phyloP scores from a whole-genome alignment of 192 early-diverging fungal genomes.

The Phycomyces nitens region DNA sequence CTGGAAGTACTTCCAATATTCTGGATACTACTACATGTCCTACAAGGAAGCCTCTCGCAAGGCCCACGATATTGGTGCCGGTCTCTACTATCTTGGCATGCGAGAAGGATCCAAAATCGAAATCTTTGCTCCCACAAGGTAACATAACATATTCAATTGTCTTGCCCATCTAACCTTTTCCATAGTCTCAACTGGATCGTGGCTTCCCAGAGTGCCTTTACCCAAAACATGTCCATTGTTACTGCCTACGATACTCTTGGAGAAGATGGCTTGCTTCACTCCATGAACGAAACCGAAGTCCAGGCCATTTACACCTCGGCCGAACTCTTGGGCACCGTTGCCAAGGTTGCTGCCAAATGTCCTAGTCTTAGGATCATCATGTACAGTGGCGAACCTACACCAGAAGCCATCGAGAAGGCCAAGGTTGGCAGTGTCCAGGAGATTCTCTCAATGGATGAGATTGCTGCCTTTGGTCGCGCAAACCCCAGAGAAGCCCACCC shows the following conservation, averaged over 20 bases:
- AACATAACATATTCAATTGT: conserved; percentile 19
- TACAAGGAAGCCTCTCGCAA: conserved; percentile 64
- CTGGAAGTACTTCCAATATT: conserved; percentile 81
- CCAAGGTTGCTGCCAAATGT: conserved; percentile 56
- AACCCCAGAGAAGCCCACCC: conserved; percentile 57
- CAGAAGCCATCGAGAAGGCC: conserved; percentile 45
- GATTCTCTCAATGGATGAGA: conserved; percentile 63
- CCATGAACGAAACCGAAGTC: conserved; percentile 79
- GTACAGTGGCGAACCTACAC: conserved; percentile 63
- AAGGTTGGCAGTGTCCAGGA: conserved; percentile 36
- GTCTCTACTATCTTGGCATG: conserved; percentile 66
- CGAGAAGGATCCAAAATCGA: conserved; percentile 45
- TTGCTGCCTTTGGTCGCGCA: conserved; percentile 62
- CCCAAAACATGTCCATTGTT: conserved; percentile 73
- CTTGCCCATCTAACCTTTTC: too few relatives aligned
- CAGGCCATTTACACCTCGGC: conserved; percentile 69
- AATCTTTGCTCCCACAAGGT: conserved; percentile 72
- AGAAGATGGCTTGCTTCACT: conserved; percentile 75
- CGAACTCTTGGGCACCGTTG: conserved; percentile 63
- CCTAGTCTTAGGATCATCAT: conserved; percentile 64
- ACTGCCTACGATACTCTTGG: conserved; percentile 91
- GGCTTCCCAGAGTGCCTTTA: conserved; percentile 72
- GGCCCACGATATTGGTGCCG: conserved; percentile 60
- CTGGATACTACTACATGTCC: conserved; percentile 78
- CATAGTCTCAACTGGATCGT: conserved; percentile 61